phyloP scores from a whole-genome alignment of 1,284 basidiomycete genomes.

The Sanghuangporus weigelae region DNA sequence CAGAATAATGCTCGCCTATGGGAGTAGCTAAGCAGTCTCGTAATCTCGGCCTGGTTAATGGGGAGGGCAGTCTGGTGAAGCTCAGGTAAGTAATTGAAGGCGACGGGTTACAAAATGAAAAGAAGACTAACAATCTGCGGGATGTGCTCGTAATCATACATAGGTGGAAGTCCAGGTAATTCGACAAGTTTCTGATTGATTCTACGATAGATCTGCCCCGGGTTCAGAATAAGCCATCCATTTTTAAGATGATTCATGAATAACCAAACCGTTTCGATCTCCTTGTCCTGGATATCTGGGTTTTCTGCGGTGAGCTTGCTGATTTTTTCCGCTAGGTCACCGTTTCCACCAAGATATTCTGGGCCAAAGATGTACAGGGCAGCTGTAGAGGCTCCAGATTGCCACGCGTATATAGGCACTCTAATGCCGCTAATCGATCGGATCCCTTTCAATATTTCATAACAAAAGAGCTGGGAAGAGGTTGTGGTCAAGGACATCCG shows the following conservation, averaged over 20 bases:
- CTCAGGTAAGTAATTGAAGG: neutral
- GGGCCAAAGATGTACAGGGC: constrained; percentile 1
- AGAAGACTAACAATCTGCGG: neutral
- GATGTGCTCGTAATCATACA: constrained; percentile 13
- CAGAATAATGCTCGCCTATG: neutral
- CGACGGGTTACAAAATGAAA: neutral
- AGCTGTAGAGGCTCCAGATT: neutral
- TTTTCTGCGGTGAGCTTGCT: neutral
- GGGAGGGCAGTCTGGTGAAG: neutral
- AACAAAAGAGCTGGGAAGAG: constrained; percentile 1
- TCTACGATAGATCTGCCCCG: constrained; percentile 2
- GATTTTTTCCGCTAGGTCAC: constrained; percentile 6
- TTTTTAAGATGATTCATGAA: neutral
- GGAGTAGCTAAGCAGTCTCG: neutral
- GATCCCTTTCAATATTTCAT: neutral
- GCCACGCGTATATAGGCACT: constrained; percentile 5
- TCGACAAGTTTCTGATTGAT: constrained; percentile 1
- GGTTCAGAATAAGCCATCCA: neutral
- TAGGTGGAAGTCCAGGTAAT: constrained; percentile 9
- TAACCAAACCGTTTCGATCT: neutral
- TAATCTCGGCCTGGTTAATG: neutral
- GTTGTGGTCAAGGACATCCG: neutral
- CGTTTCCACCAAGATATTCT: constrained; percentile 5
- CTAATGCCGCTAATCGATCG: neutral
- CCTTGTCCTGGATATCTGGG: neutral